Percentiles rank a stretch among this genome's conserved stretches.
Conservation (phyloP, 1,284 basidiomycete species). For the Pseudozyma sp. region DNA sequence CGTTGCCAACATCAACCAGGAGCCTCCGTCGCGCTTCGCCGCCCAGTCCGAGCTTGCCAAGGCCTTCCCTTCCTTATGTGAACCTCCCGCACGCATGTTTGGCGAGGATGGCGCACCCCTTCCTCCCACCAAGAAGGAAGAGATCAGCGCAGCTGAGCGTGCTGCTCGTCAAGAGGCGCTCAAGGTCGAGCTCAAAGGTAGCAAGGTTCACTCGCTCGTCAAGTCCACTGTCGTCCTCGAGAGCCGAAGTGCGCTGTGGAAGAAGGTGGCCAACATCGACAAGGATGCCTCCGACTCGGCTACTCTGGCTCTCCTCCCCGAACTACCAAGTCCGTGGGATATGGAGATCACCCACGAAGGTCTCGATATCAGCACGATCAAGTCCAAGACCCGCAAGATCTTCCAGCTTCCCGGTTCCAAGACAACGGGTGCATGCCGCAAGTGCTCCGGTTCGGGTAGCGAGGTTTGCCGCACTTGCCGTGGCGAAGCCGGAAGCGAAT, state of each 20-base stretch:
- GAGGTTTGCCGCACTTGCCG: constrained; percentile 49
- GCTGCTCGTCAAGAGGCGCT: constrained; percentile 47
- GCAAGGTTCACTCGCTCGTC: constrained; percentile 49
- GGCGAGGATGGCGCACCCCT: constrained; percentile 47
- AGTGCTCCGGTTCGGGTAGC: constrained; percentile 43
- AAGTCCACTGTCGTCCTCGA: constrained; percentile 54
- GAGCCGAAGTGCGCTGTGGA: constrained; percentile 43
- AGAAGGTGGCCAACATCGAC: constrained; percentile 34
- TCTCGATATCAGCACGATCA: constrained; percentile 47
- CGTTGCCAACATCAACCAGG: constrained; percentile 17
- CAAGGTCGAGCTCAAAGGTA: constrained; percentile 42
- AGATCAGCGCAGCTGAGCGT: constrained; percentile 45
- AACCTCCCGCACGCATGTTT: constrained; percentile 51
- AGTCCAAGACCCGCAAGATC: constrained; percentile 52
- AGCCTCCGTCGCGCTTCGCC: constrained; percentile 18
- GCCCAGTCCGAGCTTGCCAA: constrained; percentile 30
- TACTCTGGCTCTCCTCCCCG: constrained; percentile 40
- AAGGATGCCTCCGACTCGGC: constrained; percentile 16
- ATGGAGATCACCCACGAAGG: constrained; percentile 47
- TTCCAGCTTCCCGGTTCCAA: constrained; percentile 50
- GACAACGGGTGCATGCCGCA: constrained; percentile 37
- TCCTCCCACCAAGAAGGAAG: constrained; percentile 53
- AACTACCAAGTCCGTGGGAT: constrained; percentile 53
- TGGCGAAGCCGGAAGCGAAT: constrained; percentile 52
- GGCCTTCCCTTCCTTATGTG: constrained; percentile 40